These are phyloP conservation scores for Penicillium sumatraense DNA, from an alignment of 2,329 filamentous ascomycete species.

Conservation along the genomic window DNA sequence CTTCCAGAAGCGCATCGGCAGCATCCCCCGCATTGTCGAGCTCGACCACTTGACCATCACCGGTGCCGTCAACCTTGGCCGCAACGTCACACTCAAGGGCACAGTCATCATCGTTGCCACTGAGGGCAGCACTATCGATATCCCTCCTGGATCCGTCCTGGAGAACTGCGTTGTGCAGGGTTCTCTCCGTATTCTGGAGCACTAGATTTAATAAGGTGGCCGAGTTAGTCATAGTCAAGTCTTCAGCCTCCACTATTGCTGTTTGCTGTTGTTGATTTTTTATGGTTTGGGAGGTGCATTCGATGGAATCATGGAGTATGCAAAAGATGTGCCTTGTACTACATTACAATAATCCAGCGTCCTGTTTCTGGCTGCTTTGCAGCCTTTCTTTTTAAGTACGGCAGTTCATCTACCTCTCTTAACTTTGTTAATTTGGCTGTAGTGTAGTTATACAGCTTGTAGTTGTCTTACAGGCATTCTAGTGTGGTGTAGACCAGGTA, in stretches of 20 bases:
- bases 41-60: constrained; percentile 88
- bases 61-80: constrained; percentile 93
- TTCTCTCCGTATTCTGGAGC: constrained; percentile 76
- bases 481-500: too few species aligned
- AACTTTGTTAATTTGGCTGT: constrained; percentile 5
- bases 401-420: constrained; percentile 17
- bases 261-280: constrained; percentile 1
- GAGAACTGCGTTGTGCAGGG: constrained; percentile 99
- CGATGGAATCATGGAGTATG: constrained; percentile 30
- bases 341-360: constrained; percentile 37
- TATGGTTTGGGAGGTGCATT: constrained; percentile 29
- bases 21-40: constrained; percentile 57
- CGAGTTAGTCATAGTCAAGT: background rate
- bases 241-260: background rate
- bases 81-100: constrained; percentile 91
- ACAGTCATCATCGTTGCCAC: constrained; percentile 99
- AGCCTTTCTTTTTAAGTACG: constrained; percentile 10
- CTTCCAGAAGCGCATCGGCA: constrained; percentile 57
- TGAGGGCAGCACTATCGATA: constrained; percentile 96
- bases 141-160: constrained; percentile 92
- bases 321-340: constrained; percentile 33
- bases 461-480: too few species aligned
- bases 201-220: constrained; percentile 54
- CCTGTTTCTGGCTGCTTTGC: constrained; percentile 17
- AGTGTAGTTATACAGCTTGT: background rate